These are phyloP conservation scores for Nitzschia inconspicua DNA, from an alignment of 108 stramenopile species.

Conservation along the genomic window DNA sequence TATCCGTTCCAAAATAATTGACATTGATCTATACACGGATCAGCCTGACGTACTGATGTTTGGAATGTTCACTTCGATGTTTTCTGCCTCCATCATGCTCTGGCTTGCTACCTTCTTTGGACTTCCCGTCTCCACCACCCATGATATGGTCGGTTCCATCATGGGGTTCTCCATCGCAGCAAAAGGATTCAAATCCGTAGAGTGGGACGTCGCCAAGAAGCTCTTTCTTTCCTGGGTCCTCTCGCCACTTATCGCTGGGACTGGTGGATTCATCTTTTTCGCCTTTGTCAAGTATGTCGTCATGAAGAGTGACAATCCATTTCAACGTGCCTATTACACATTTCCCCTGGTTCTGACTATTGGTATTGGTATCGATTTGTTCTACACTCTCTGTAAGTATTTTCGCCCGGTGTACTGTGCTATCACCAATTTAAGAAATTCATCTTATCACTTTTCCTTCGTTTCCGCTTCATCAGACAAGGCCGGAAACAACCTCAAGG, in stretches of 20 bases:
- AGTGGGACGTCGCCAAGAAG: constrained; percentile 31
- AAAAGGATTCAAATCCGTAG: constrained; percentile 27
- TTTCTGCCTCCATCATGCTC: constrained; percentile 48
- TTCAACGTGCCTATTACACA: constrained; percentile 27
- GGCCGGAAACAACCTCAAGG: neutral
- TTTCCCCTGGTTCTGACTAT: constrained; percentile 51
- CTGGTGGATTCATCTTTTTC: constrained; percentile 38
- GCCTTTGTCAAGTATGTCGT: constrained; percentile 13
- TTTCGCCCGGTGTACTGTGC: too few species aligned
- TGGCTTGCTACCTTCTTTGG: constrained; percentile 49
- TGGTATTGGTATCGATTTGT: constrained; percentile 41
- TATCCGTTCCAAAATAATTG: constrained; percentile 55
- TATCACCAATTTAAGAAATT: too few species aligned
- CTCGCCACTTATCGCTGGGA: constrained; percentile 48
- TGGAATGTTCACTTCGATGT: constrained; percentile 53
- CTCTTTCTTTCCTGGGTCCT: constrained; percentile 58
- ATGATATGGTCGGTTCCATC: constrained; percentile 54
- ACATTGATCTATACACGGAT: constrained; percentile 36
- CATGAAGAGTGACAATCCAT: constrained; percentile 33
- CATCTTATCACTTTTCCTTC: too few species aligned
- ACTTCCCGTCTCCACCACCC: constrained; percentile 71
- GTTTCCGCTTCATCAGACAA: constrained; percentile 16
- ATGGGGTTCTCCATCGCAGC: constrained; percentile 58
- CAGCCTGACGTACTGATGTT: constrained; percentile 52
- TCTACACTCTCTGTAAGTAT: constrained; percentile 44